Percentiles rank a stretch among this genome's conserved stretches.
phyloP scores from a whole-genome alignment of 352 stramenopile species.

The Phytopythium chamaehyphon region DNA sequence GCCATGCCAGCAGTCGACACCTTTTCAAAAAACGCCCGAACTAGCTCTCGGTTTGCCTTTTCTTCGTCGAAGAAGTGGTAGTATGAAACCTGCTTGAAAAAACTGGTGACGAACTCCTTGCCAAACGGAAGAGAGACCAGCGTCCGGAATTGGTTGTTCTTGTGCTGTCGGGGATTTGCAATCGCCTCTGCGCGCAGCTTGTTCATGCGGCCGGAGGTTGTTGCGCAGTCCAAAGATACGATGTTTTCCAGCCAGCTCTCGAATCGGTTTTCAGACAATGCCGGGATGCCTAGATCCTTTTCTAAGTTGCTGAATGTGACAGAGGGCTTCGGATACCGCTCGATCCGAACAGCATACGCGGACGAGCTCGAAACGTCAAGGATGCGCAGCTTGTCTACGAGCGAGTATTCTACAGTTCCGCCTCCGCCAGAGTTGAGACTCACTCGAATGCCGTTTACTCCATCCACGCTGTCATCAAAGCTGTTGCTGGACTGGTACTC shows the following conservation, averaged over 20 bases:
- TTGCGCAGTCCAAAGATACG: constrained; percentile 46
- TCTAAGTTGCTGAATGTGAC: constrained; percentile 67
- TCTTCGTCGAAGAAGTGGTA: constrained; percentile 69
- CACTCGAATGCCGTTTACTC: constrained; percentile 24
- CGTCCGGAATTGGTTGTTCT: constrained; percentile 66
- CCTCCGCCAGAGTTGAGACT: constrained; percentile 56
- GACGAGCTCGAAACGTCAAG: constrained; percentile 70
- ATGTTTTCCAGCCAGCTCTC: constrained; percentile 71
- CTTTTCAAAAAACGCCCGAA: constrained; percentile 81
- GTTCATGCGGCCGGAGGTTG: constrained; percentile 47
- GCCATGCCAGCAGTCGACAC: constrained; percentile 64
- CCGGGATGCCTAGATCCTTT: constrained; percentile 41
- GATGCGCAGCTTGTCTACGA: constrained; percentile 67
- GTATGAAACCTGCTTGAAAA: constrained; percentile 68
- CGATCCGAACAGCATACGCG: constrained; percentile 71
- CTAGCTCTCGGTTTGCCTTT: constrained; percentile 64
- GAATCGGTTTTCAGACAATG: constrained; percentile 67
- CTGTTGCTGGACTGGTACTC: constrained; percentile 34
- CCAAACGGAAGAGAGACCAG: constrained; percentile 71
- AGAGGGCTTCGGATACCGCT: constrained; percentile 75
- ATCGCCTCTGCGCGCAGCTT: constrained; percentile 34
- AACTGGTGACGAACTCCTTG: constrained; percentile 52
- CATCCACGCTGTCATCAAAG: constrained; percentile 45
- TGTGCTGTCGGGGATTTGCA: constrained; percentile 54
- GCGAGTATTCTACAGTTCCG: constrained; percentile 47